phyloP scores from a whole-genome alignment of 2,329 filamentous ascomycete genomes.

The Calycina marina region DNA sequence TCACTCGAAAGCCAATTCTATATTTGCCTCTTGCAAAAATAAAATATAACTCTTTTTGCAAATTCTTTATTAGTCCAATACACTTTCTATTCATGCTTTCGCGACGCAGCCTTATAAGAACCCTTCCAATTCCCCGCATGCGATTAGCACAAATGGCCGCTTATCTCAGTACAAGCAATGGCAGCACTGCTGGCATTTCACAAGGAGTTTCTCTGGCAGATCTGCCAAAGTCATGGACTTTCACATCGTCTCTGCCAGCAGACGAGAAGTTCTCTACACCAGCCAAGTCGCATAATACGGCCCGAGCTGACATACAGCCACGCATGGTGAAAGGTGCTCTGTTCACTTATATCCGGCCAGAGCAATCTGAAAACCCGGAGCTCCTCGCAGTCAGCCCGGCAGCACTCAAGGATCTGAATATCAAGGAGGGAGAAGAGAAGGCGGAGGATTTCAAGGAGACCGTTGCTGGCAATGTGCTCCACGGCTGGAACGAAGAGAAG shows the following conservation, averaged over 20 bases:
- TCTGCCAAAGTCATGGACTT: constrained; percentile 50
- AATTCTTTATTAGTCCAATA: no score
- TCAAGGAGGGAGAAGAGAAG: constrained; percentile 51
- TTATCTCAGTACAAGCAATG: constrained; percentile 23
- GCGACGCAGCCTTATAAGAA: no score
- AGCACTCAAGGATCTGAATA: constrained; percentile 69
- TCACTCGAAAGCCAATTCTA: no score
- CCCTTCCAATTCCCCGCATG: constrained; percentile 19
- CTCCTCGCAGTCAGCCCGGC: constrained; percentile 67
- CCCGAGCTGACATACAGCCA: constrained; percentile 61
- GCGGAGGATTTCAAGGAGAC: constrained; percentile 63
- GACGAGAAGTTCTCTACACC: constrained; percentile 73
- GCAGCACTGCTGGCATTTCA: constrained; percentile 9
- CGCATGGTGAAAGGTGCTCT: constrained; percentile 73
- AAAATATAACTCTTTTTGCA: no score
- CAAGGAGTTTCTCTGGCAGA: constrained; percentile 29
- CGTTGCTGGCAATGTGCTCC: constrained; percentile 69
- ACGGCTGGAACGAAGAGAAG: constrained; percentile 59
- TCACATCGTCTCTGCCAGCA: constrained; percentile 54
- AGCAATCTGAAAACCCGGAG: constrained; percentile 56
- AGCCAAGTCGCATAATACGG: constrained; percentile 63
- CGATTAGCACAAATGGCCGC: constrained; percentile 31
- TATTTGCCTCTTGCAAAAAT: no score
- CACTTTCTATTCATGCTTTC: no score
- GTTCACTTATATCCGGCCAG: constrained; percentile 83